Conservation (phyloP, 495 filamentous ascomycete genomes). For the Extremus antarcticus region DNA sequence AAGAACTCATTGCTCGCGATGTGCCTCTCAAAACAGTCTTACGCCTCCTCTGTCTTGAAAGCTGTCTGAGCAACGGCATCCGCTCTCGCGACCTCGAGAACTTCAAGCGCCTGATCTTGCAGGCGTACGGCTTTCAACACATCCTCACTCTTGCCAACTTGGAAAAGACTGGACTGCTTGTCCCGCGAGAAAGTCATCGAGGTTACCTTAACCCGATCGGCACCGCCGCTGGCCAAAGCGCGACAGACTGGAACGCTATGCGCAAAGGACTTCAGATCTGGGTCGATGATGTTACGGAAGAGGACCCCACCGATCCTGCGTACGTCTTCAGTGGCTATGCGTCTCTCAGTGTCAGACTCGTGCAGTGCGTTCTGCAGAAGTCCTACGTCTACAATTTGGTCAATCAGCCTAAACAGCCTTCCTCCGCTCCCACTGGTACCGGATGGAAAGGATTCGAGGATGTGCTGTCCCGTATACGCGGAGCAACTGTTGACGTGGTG, state of each 20-base stretch:
- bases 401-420: constrained; percentile 1
- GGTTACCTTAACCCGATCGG: constrained; percentile 25
- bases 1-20: constrained; percentile 84
- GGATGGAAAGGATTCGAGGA: constrained; percentile 23
- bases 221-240: constrained; percentile 34
- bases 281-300: constrained; percentile 92
- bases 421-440: neutral
- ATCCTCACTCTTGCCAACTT: constrained; percentile 78
- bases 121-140: constrained; percentile 92
- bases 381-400: constrained; percentile 43
- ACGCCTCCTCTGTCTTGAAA: constrained; percentile 80
- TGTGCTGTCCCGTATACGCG: constrained; percentile 54
- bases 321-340: constrained; percentile 98
- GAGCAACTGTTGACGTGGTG: constrained; percentile 79
- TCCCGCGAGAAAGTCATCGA: constrained; percentile 34
- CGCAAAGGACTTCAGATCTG: constrained; percentile 79
- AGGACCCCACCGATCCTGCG: constrained; percentile 90
- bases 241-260: constrained; percentile 84
- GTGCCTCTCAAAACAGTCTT: constrained; percentile 68
- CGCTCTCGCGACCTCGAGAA: constrained; percentile 76
- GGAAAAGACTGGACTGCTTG: constrained; percentile 74
- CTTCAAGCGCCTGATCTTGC: constrained; percentile 77
- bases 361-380: constrained; percentile 95
- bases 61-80: constrained; percentile 77
- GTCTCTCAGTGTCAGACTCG: constrained; percentile 79